A percentile compares a stretch with the other conserved stretches of the same genome.
These are phyloP conservation scores for Inonotus hispidus DNA, from an alignment of 1,284 basidiomycete species.

Conservation along the genomic window DNA sequence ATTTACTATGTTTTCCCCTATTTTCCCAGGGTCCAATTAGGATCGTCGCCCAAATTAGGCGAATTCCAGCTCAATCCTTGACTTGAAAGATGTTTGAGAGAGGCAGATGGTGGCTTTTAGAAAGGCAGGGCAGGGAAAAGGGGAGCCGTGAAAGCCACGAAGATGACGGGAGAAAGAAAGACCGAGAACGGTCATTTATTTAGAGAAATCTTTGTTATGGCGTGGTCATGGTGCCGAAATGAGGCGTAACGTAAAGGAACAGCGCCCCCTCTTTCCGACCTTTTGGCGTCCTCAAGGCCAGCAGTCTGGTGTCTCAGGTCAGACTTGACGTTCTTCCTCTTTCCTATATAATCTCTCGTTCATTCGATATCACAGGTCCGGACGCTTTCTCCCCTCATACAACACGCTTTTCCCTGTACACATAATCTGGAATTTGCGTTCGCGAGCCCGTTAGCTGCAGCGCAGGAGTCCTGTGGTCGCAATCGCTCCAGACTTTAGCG, in stretches of 20 bases:
- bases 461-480: too few species aligned
- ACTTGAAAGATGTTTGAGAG: neutral
- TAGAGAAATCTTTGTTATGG: neutral
- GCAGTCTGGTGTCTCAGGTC: neutral
- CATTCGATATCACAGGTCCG: too few species aligned
- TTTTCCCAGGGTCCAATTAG: constrained; percentile 4
- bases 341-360: neutral
- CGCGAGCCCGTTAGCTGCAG: too few species aligned
- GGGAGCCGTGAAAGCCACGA: neutral
- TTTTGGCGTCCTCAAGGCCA: neutral
- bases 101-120: neutral
- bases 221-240: neutral
- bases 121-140: neutral
- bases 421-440: neutral
- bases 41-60: constrained; percentile 4
- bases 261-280: neutral
- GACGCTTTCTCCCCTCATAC: too few species aligned
- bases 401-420: neutral
- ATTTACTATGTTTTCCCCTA: neutral
- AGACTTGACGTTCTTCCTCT: neutral
- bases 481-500: too few species aligned
- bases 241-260: constrained; percentile 6
- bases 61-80: neutral
- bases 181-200: neutral
- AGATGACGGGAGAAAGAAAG: neutral